Evolutionary conservation across 2,329 filamentous ascomycete species (phyloP), one percentile per base, ranked within the genome.

Genomic region (Chaetomiaceae sp.): DNA sequence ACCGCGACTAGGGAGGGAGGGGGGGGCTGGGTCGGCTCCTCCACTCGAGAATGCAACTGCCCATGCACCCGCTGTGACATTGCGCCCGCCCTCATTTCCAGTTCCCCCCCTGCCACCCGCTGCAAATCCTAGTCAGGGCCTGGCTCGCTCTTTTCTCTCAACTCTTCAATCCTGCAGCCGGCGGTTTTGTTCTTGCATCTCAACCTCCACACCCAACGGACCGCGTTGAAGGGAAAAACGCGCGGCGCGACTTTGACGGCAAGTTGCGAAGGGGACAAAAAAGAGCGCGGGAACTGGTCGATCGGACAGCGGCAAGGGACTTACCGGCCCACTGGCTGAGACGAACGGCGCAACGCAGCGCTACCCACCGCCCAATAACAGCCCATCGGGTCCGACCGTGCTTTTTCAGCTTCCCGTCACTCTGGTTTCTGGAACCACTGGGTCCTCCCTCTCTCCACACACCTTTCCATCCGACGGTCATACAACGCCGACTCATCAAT

Each of bases 351-450:
- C 45, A 53, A 50, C 46, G 46, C 34, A 45, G 45, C 55, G 43
- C 57, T 48, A 50, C 33, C 48, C 16, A n/a, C 47, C 50, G 30
- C 56, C 61, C 60, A 62, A 62, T 61, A 54, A 52, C 54, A 56
- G 30, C 18, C 29, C 42, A 57, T 49, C 55, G 53, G 58, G 51
- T 55, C 54, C 60, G 56, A 57, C 61, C 53, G 52, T 52, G 56
- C 57, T 43, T 52, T 53, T 53, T 51, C 45, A 50, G 33, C 44
- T 49, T 55, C 60, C 61, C 61, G 58, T 61, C 60, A 52, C 55
- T 61, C 54, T 61, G 61, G 61, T 62, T 62, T 61, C 57, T 61
- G 60, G 61, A 51, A 62, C 48, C 53, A 36, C 51, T 53, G 47
- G 58, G 49, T 52, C 48, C 25, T 23, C 38, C 34, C 48, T 48